These are phyloP conservation scores for Sparassis latifolia DNA, from an alignment of 1,284 basidiomycete genomes.

Conservation along the genomic window DNA sequence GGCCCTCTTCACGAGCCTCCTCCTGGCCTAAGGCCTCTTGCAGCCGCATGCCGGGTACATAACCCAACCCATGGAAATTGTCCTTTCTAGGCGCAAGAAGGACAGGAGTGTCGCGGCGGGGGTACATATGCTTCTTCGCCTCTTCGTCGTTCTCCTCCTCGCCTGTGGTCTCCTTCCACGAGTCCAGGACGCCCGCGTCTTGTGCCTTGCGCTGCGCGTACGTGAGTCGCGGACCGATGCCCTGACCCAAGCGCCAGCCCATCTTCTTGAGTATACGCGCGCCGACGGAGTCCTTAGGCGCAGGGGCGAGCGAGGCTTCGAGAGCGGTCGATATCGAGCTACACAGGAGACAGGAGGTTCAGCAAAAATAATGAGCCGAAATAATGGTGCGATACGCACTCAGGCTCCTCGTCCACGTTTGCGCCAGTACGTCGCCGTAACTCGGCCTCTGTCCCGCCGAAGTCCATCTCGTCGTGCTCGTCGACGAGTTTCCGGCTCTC, in stretches of 20 bases:
- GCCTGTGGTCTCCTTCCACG: conserved; percentile 23
- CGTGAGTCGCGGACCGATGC: conserved; percentile 87
- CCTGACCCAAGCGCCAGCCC: conserved; percentile 92
- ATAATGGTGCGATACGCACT: conserved; percentile 38
- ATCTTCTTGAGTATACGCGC: conserved; percentile 86
- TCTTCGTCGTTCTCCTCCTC: conserved; percentile 61
- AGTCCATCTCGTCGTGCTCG: conserved; percentile 70
- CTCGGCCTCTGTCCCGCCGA: conserved; percentile 54
- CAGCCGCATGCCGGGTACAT: conserved; percentile 58
- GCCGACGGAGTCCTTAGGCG: conserved; percentile 67
- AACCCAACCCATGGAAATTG: conserved; percentile 77
- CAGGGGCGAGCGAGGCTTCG: conserved; percentile 52
- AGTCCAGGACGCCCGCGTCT: conserved; percentile 41
- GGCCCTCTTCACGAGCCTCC: conserved; percentile 19
- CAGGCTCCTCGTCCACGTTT: conserved; percentile 27
- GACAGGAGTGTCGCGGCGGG: conserved; percentile 74
- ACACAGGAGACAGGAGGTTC: conserved; percentile 1
- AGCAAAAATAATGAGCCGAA: conserved; percentile 3
- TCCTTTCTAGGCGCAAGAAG: conserved; percentile 64
- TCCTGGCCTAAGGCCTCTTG: conserved; percentile 42
- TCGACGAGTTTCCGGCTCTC: conserved; percentile 72
- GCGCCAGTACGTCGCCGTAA: conserved; percentile 21
- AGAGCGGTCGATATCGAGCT: conserved; percentile 60
- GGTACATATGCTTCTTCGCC: conserved; percentile 80
- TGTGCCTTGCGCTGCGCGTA: conserved; percentile 70